A percentile compares a stretch with the other conserved stretches of the same genome.
Evolutionary conservation across 306 rosid genomes (phyloP).

Genomic region (Sindora glabra): DNA sequence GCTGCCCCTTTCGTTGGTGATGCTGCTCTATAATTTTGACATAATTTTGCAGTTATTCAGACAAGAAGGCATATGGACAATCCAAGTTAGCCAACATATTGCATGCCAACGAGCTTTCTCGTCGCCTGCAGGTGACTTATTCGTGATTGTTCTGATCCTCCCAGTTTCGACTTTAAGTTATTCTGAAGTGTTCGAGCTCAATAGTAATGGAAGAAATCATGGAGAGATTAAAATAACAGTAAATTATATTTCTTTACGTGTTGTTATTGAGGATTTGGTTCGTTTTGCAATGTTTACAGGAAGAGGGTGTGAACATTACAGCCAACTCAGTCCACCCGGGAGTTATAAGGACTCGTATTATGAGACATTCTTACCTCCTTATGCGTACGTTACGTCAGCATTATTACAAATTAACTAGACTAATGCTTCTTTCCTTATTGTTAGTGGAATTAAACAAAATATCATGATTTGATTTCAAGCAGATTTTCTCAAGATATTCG

Average conservation of each 20-base stretch:
- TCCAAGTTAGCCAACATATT: slow-evolving; percentile 83
- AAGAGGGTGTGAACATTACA: slow-evolving; percentile 72
- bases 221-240: no score
- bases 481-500: slow-evolving; percentile 52
- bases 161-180: no score
- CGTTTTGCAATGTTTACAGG: slow-evolving; percentile 35
- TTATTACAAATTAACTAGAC: background rate
- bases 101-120: slow-evolving; percentile 73
- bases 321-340: slow-evolving; percentile 89
- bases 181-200: no score
- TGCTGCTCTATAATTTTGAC: background rate
- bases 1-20: no score
- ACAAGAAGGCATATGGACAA: slow-evolving; percentile 87
- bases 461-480: background rate
- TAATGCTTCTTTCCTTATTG: background rate
- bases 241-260: no score
- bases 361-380: slow-evolving; percentile 65
- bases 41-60: slow-evolving; percentile 50
- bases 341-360: slow-evolving; percentile 82
- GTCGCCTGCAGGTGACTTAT: slow-evolving; percentile 54
- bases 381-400: slow-evolving; percentile 55
- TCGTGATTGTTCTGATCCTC: no score
- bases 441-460: background rate
- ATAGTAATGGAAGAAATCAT: no score
- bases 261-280: no score